phyloP scores from a whole-genome alignment of 2,329 filamentous ascomycete species.

The Neopestalotiopsis sp. region DNA sequence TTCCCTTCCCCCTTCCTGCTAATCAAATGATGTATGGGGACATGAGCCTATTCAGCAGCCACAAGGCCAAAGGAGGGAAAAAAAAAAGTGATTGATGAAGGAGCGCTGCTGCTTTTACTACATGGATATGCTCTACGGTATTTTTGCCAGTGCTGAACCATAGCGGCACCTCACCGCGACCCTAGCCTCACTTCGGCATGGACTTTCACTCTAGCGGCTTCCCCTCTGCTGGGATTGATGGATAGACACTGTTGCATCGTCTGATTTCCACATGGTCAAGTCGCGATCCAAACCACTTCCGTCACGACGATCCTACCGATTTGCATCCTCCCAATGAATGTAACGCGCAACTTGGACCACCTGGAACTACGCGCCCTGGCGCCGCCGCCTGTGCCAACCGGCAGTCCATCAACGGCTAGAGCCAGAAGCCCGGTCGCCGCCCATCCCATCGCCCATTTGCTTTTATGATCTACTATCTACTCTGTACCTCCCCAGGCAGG shows the following conservation, averaged over 20 bases:
- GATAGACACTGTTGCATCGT: not conserved
- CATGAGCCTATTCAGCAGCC: too few species aligned
- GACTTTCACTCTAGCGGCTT: not conserved
- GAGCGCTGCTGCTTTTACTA: too few species aligned
- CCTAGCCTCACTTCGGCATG: not conserved
- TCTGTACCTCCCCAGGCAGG: too few species aligned
- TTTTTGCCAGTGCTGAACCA: not conserved
- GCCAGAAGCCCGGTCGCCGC: not conserved
- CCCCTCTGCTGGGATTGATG: not conserved
- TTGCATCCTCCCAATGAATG: not conserved
- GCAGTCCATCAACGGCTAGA: not conserved
- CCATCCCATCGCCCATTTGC: too few species aligned
- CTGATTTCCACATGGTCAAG: slow-evolving; percentile 4
- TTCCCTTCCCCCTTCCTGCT: too few species aligned
- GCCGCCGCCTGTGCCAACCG: not conserved
- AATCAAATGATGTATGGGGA: too few species aligned
- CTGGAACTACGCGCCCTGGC: not conserved
- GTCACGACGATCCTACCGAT: not conserved
- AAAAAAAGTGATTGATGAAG: too few species aligned
- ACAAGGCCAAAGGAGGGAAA: too few species aligned
- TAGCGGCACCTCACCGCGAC: not conserved
- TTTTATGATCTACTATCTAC: too few species aligned
- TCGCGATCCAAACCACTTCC: not conserved
- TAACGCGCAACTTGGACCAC: not conserved
- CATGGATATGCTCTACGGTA: too few species aligned